phyloP scores from a whole-genome alignment of 805 yeast genomes.

The Yarrowia bubula region DNA sequence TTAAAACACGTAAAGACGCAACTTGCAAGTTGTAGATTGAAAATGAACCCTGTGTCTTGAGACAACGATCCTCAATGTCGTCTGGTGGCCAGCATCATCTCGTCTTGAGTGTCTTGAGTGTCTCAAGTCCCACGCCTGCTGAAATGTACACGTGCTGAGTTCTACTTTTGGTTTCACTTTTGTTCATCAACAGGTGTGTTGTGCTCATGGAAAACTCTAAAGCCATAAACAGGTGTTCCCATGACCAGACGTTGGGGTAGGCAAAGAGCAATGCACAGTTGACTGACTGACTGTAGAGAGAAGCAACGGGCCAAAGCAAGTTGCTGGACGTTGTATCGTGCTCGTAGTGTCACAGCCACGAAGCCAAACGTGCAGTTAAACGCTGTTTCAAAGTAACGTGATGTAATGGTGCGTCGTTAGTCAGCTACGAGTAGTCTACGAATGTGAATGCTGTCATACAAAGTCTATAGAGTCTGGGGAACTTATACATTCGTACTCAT shows the following conservation, averaged over 20 bases:
- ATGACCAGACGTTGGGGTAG: slow-evolving; percentile 10
- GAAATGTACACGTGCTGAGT: neutral
- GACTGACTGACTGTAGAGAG: too few relatives aligned
- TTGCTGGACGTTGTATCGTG: too few relatives aligned
- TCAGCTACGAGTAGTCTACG: neutral
- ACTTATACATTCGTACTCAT: too few relatives aligned
- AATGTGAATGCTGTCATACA: too few relatives aligned
- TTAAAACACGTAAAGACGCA: too few relatives aligned
- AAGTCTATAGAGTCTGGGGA: too few relatives aligned
- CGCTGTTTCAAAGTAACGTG: slow-evolving; percentile 1
- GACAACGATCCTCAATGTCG: too few relatives aligned
- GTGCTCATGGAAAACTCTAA: slow-evolving; percentile 1
- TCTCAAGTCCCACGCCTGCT: neutral
- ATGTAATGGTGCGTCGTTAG: slow-evolving; percentile 17
- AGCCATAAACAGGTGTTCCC: neutral
- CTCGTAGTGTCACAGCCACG: neutral
- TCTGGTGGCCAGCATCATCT: too few relatives aligned
- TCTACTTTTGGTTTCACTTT: slow-evolving; percentile 9
- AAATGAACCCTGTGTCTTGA: too few relatives aligned
- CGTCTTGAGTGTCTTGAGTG: neutral
- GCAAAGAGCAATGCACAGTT: neutral
- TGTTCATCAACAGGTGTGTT: neutral
- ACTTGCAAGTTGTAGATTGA: too few relatives aligned
- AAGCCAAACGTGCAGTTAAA: neutral
- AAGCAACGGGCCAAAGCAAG: neutral